Evolutionary conservation across 192 early-diverging fungal species (phyloP).

Genomic region (Coemansia sp.): DNA sequence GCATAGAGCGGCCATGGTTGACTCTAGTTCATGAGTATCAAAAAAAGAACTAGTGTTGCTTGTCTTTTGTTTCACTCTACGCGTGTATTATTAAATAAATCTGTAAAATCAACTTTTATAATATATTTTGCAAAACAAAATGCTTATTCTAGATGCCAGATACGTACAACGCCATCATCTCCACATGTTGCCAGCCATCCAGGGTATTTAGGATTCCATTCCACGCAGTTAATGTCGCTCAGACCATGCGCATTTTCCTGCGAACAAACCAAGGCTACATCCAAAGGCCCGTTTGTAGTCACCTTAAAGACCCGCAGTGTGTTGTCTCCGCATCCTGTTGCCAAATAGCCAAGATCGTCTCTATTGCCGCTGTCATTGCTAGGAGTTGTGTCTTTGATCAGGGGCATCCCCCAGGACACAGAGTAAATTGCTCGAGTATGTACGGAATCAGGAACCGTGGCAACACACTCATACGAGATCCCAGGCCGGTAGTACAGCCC

Average conservation of each 20-base stretch:
- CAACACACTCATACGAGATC: conserved; percentile 68
- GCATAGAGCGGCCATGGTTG: no score
- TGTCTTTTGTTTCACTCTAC: neutral
- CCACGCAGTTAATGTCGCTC: conserved; percentile 86
- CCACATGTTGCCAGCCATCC: conserved; percentile 84
- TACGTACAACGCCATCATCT: conserved; percentile 82
- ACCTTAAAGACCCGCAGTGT: conserved; percentile 63
- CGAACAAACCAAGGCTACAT: conserved; percentile 35
- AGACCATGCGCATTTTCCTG: conserved; percentile 76
- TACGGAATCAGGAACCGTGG: conserved; percentile 59
- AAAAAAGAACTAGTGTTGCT: neutral
- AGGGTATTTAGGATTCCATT: conserved; percentile 73
- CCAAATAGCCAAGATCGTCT: conserved; percentile 62
- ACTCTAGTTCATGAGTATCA: no score
- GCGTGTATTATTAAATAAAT: no score
- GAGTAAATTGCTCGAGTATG: conserved; percentile 89
- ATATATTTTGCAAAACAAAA: neutral
- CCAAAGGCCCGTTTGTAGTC: conserved; percentile 3
- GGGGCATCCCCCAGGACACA: conserved; percentile 72
- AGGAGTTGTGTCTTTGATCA: neutral
- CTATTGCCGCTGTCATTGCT: neutral
- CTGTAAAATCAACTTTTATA: neutral
- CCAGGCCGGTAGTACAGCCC: conserved; percentile 57
- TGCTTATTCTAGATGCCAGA: conserved; percentile 63
- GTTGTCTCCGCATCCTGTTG: conserved; percentile 85